A percentile compares a stretch with the other conserved stretches of the same genome.
Evolutionary conservation across 441 rosid species (phyloP).

Genomic region (Geranium incanum): DNA sequence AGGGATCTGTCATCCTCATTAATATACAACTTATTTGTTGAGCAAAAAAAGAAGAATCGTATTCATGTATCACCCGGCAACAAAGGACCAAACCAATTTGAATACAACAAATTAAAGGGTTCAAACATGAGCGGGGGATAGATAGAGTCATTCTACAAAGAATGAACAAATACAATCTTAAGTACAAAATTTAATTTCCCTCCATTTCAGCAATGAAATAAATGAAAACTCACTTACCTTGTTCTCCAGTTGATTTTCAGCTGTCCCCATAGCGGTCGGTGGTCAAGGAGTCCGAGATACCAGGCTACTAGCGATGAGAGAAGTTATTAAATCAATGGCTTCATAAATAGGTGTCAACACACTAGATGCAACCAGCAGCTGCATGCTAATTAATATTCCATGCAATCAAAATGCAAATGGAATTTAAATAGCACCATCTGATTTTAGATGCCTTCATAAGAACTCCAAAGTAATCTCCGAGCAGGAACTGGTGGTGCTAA

Average conservation of each 20-base stretch:
- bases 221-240: neutral
- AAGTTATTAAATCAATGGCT: slow-evolving; percentile 3
- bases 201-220: neutral
- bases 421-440: too few relatives aligned
- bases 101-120: neutral
- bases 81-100: neutral
- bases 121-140: neutral
- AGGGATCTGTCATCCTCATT: too few relatives aligned
- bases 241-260: slow-evolving; percentile 1
- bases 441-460: slow-evolving; percentile 20
- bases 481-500: slow-evolving; percentile 80
- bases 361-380: slow-evolving; percentile 10
- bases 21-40: too few relatives aligned
- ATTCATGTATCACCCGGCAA: neutral
- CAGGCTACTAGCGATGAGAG: neutral
- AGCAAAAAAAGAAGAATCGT: neutral
- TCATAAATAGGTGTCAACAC: slow-evolving; percentile 5
- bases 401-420: too few relatives aligned
- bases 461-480: slow-evolving; percentile 68
- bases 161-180: slow-evolving; percentile 13
- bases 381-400: slow-evolving; percentile 5
- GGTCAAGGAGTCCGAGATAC: neutral
- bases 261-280: neutral
- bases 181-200: slow-evolving; percentile 9
- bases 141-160: slow-evolving; percentile 16